These are phyloP conservation scores for Piloderma croceum DNA, from an alignment of 768 basidiomycete genomes.

Conservation along the genomic window DNA sequence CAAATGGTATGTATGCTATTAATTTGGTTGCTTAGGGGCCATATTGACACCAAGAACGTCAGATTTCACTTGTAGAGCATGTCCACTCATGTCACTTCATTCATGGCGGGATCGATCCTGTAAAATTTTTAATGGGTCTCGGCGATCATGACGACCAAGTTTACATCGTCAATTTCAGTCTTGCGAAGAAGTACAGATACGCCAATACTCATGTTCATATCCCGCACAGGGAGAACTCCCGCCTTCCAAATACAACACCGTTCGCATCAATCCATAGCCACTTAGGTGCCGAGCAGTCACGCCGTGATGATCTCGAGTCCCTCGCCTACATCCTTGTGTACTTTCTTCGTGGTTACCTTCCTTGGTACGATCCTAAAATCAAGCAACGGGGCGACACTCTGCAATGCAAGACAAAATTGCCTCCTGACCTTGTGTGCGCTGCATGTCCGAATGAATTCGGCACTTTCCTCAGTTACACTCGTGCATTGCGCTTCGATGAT, in stretches of 20 bases:
- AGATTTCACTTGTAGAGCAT: constrained; percentile 99
- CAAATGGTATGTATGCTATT: constrained; percentile 66
- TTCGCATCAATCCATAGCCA: constrained; percentile 99
- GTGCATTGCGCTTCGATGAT: constrained; percentile 98
- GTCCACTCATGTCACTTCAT: constrained; percentile 99
- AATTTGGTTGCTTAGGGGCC: constrained; percentile 11
- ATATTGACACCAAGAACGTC: constrained; percentile 47
- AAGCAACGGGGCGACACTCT: constrained; percentile 99
- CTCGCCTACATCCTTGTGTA: constrained; percentile 99
- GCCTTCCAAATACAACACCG: constrained; percentile 95
- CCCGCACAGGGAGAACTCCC: constrained; percentile 99
- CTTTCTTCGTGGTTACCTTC: constrained; percentile 96
- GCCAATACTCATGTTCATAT: constrained; percentile 99
- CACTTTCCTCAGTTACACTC: constrained; percentile 98
- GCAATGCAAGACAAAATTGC: constrained; percentile 99
- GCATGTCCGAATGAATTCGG: constrained; percentile 99
- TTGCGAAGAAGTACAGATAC: constrained; percentile 99
- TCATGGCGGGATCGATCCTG: constrained; percentile 97
- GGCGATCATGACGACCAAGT: constrained; percentile 99
- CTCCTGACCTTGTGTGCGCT: constrained; percentile 93
- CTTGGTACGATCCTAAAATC: constrained; percentile 99
- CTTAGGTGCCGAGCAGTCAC: constrained; percentile 95
- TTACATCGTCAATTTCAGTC: constrained; percentile 96
- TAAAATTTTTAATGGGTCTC: constrained; percentile 99
- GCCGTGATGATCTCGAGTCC: constrained; percentile 96